phyloP scores from a whole-genome alignment of 257 asterid genomes.

The Ehretia macrophylla region DNA sequence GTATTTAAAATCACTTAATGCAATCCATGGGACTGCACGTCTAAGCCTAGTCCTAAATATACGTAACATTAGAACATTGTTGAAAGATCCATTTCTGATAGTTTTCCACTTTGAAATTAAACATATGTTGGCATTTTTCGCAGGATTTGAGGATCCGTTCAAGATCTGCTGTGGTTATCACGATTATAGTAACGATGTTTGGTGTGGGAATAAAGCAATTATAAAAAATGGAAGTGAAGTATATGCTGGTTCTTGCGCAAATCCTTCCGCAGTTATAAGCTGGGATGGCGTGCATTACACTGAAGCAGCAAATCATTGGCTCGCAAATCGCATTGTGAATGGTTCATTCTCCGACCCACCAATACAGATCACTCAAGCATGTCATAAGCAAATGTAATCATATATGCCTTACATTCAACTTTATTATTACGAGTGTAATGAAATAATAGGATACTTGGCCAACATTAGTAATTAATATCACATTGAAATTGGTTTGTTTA shows the following conservation, averaged over 20 bases:
- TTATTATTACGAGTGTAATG: too few relatives aligned
- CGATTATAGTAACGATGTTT: slow-evolving; percentile 39
- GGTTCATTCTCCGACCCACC: slow-evolving; percentile 66
- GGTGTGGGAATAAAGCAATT: slow-evolving; percentile 55
- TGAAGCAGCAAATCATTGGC: slow-evolving; percentile 71
- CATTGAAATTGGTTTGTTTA: too few relatives aligned
- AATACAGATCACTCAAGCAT: slow-evolving; percentile 31
- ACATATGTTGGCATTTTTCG: too few relatives aligned
- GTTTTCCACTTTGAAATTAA: too few relatives aligned
- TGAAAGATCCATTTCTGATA: too few relatives aligned
- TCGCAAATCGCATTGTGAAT: slow-evolving; percentile 35
- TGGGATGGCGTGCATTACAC: slow-evolving; percentile 86
- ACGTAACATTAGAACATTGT: too few relatives aligned
- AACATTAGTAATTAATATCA: neutral
- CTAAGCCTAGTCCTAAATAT: too few relatives aligned
- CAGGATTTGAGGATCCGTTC: slow-evolving; percentile 63
- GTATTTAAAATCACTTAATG: too few relatives aligned
- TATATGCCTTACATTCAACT: neutral
- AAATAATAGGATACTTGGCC: neutral
- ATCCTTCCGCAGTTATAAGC: slow-evolving; percentile 48
- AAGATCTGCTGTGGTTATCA: slow-evolving; percentile 63
- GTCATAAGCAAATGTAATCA: slow-evolving; percentile 21
- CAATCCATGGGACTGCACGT: too few relatives aligned
- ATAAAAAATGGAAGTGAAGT: slow-evolving; percentile 49
- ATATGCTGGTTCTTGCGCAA: slow-evolving; percentile 49